Evolutionary conservation across 345 rosid genomes (phyloP).

Genomic region (Populus ilicifolia): DNA sequence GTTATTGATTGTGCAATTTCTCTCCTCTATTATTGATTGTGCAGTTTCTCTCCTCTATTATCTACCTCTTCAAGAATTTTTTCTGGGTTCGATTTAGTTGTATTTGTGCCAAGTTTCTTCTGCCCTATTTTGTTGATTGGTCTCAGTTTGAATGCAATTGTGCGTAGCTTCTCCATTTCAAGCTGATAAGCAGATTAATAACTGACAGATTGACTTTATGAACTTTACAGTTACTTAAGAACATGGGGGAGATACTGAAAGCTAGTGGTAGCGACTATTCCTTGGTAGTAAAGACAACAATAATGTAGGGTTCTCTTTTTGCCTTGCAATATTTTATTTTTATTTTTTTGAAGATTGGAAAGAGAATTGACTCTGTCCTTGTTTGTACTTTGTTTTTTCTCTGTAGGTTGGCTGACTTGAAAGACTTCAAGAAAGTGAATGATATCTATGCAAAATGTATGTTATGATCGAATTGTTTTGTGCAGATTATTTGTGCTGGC

Average conservation of each 20-base stretch:
- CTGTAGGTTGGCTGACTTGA: conserved; percentile 85
- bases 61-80: not conserved
- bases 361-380: not conserved
- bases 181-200: not conserved
- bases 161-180: not conserved
- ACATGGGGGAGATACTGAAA: conserved; percentile 63
- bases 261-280: conserved; percentile 56
- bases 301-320: conserved; percentile 33
- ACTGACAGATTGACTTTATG: not conserved
- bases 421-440: conserved; percentile 89
- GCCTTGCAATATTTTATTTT: not conserved
- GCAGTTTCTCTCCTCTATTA: not conserved
- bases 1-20: not conserved
- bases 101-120: not conserved
- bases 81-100: not conserved
- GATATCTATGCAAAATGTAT: conserved; percentile 93
- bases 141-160: not conserved
- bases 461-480: conserved; percentile 19
- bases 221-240: conserved; percentile 45
- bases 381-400: not conserved
- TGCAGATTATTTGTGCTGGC: not conserved
- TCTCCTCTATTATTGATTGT: not conserved
- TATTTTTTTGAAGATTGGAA: not conserved
- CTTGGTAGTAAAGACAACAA: conserved; percentile 59
- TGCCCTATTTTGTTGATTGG: not conserved